phyloP scores from a whole-genome alignment of 805 yeast species.

The Saturnispora hagleri region DNA sequence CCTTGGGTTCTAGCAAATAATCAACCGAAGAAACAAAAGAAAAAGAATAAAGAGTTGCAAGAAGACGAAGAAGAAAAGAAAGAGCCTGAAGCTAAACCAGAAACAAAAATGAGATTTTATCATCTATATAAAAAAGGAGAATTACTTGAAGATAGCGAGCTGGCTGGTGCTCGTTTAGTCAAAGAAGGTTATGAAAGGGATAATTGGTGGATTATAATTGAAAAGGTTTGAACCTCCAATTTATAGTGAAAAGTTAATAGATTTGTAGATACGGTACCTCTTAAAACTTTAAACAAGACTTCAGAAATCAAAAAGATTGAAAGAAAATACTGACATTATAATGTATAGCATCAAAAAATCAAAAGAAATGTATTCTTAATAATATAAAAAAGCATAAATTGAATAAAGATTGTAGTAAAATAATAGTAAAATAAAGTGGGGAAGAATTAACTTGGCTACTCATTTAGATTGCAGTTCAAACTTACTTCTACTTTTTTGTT shows the following conservation, averaged over 20 bases:
- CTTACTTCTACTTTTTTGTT: neutral
- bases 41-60: conserved; percentile 17
- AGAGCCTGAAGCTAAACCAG: conserved; percentile 19
- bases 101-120: conserved; percentile 74
- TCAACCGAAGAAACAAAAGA: conserved; percentile 29
- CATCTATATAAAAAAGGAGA: conserved; percentile 85
- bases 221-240: conserved; percentile 19
- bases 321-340: neutral
- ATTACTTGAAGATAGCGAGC: conserved; percentile 54
- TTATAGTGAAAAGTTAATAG: conserved; percentile 5
- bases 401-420: neutral
- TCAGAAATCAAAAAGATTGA: neutral
- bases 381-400: neutral
- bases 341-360: neutral
- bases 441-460: neutral
- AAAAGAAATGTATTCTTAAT: neutral
- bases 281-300: neutral
- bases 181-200: conserved; percentile 84
- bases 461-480: too few relatives aligned
- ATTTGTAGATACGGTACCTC: neutral
- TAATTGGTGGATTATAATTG: conserved; percentile 78
- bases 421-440: neutral
- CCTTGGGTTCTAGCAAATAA: conserved; percentile 82
- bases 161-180: conserved; percentile 63
- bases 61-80: conserved; percentile 18